Evolutionary conservation across 106 monocot species (phyloP), one percentile per base, ranked within the genome.

Genomic region (Dendrobium nobile): DNA sequence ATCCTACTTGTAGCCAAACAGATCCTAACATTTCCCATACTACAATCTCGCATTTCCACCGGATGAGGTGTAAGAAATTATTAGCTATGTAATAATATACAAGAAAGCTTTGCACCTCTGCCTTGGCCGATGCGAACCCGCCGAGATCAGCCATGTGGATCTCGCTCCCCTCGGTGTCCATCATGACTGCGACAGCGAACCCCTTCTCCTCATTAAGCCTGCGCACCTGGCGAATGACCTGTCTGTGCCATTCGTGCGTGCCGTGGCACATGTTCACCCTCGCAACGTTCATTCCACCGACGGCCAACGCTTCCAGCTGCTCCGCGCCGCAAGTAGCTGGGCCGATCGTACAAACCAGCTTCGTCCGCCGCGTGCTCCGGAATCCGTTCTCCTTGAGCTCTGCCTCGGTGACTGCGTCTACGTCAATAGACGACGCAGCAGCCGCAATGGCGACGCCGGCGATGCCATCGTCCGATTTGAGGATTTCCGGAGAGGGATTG

Each of bases 371-470:
- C 75, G 93, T 93, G 89, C 89, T 91, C 45, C 93, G 79, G 86
- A 91, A 93, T n/a, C 93, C 93, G 80, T 99, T 99, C 87, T 99
- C 98, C 89, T 93, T 95, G 85, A 99, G 81, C 87, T 96, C 96
- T 75, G 93, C 90, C 79, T 96, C 96, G 54, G 93, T 87, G 41
- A 90, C 96, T 16, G 90, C 80, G 72, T 93, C 96, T 43, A 90
- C 93, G 76, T 96, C 93, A 80, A 96, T 92, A 1, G 77, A 51
- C 40, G 85, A 65, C 2, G 82, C 10, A 8, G 82, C 16, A 2
- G 75, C 7, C 17, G 28, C 47, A 19, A 77, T 27, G 54, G 54
- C 15, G 51, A n/a, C 28, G 73, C 67, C 40, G 37, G 72, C 48
- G 77, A 79, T 42, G 28, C 80, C 80, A 79, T 86, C 83, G 72